Conservation (phyloP, 2,329 filamentous ascomycete genomes). For the Penicillium brasilianum region DNA sequence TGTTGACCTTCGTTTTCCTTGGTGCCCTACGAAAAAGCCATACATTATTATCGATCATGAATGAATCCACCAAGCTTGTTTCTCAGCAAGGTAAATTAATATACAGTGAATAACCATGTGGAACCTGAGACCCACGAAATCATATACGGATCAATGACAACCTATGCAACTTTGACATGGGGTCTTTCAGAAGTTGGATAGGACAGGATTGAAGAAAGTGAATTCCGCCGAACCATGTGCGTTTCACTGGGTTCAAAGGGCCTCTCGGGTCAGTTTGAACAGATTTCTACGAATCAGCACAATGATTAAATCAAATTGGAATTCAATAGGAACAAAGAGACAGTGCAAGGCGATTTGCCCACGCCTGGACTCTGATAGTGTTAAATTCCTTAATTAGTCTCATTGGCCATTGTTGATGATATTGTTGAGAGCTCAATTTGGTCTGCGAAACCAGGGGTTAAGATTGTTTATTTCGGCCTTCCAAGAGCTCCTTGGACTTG, state of each 20-base stretch:
- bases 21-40: neutral
- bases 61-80: neutral
- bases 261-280: neutral
- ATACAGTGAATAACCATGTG: too few species aligned
- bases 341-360: neutral
- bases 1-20: neutral
- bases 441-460: neutral
- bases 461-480: neutral
- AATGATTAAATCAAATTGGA: neutral
- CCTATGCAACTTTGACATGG: neutral
- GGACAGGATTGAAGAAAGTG: neutral
- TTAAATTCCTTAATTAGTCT: neutral
- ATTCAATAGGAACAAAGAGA: neutral
- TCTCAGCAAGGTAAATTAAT: neutral
- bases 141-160: neutral
- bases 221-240: neutral
- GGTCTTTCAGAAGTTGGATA: neutral
- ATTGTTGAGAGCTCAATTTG: neutral
- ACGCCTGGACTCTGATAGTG: neutral
- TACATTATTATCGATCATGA: neutral
- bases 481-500: neutral
- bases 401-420: neutral
- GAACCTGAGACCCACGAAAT: too few species aligned
- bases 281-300: neutral
- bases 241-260: neutral